Percentiles rank a stretch among this genome's conserved stretches.
These are phyloP conservation scores for Phialophora tarda DNA, from an alignment of 2,329 filamentous ascomycete genomes.

Conservation along the genomic window DNA sequence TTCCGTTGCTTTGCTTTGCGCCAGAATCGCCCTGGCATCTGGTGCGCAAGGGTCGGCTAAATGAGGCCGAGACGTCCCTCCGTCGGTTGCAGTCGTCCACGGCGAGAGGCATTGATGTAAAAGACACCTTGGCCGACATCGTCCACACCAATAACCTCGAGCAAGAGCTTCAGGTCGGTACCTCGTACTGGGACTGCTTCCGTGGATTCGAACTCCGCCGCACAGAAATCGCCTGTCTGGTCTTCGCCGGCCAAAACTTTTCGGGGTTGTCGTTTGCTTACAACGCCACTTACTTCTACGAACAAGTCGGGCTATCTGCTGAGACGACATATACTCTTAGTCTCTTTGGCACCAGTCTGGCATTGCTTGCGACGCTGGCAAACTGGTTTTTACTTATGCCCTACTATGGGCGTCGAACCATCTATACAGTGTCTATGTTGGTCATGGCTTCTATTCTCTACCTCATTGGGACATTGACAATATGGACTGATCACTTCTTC, in stretches of 20 bases:
- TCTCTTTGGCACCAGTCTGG: slow-evolving; percentile 66
- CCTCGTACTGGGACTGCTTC: slow-evolving; percentile 45
- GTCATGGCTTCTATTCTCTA: slow-evolving; percentile 42
- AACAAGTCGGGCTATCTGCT: slow-evolving; percentile 47
- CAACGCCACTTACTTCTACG: slow-evolving; percentile 49
- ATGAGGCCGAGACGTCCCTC: slow-evolving; percentile 39
- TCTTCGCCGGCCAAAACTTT: slow-evolving; percentile 48
- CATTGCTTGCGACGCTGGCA: slow-evolving; percentile 56
- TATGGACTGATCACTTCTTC: slow-evolving; percentile 35
- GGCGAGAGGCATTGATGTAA: slow-evolving; percentile 25
- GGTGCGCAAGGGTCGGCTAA: slow-evolving; percentile 37
- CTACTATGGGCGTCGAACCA: slow-evolving; percentile 48
- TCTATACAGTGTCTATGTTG: slow-evolving; percentile 47
- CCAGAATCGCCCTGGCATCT: slow-evolving; percentile 42
- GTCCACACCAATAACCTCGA: slow-evolving; percentile 47
- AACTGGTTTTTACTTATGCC: slow-evolving; percentile 55
- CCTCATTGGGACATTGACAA: slow-evolving; percentile 42
- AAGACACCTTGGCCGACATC: slow-evolving; percentile 46
- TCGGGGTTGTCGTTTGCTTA: slow-evolving; percentile 46
- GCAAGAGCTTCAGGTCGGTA: slow-evolving; percentile 39
- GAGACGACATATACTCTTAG: slow-evolving; percentile 47
- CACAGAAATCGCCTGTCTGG: slow-evolving; percentile 50
- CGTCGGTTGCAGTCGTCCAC: slow-evolving; percentile 36
- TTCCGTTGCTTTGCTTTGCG: slow-evolving; percentile 38
- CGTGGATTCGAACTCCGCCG: slow-evolving; percentile 46